Evolutionary conservation across 2,329 filamentous ascomycete genomes (phyloP), one percentile per base, ranked within the genome.

Genomic region (Zalaria obscura): DNA sequence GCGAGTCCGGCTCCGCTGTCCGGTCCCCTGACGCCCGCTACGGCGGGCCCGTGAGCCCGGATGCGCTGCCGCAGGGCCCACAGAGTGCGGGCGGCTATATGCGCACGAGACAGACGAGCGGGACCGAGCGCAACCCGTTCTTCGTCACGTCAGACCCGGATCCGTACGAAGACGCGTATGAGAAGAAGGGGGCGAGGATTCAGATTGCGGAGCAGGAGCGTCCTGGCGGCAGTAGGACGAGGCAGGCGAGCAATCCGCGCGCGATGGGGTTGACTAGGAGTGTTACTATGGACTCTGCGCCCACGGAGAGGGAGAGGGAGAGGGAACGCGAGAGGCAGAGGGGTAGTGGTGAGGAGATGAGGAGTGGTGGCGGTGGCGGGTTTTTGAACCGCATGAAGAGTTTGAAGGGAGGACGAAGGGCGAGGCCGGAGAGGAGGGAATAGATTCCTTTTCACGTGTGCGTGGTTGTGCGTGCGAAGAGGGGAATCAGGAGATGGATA

Each of bases 331-430:
- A 7, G 29, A 18, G 18, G 18, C 18, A 18, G 18, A 18, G 18
- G 18, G 18, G 18, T 18, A 18, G 18, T 18, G 18, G 18, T 18
- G 18, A 18, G 18, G 18, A 18, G 18, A 18, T 18, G 18, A 61
- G 60, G 48, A 52, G 56, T 58, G 50, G 66, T 68, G 55, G 59
- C 60, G 64, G 66, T 36, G 73, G 73, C 37, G 81, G 83, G 2
- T 79, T 93, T 47, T 59, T 93, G 47, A 83, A 75, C 40, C 75
- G 85, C 41, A 84, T 91, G 66, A 87, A 84, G 72, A 86, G 80
- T 61, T 64, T 91, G 62, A 88, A 85, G 67, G 80, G 80, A 39
- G 76, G 76, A 28, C 71, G 78, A 48, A 69, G 75, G 42, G 51
- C 56, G 27, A 48, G 59, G 38, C 55, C 58, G 3, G 60, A 62